Evolutionary conservation across 2,329 filamentous ascomycete genomes (phyloP), one percentile per base, ranked within the genome.

Genomic region (Verticillium alfalfae): DNA sequence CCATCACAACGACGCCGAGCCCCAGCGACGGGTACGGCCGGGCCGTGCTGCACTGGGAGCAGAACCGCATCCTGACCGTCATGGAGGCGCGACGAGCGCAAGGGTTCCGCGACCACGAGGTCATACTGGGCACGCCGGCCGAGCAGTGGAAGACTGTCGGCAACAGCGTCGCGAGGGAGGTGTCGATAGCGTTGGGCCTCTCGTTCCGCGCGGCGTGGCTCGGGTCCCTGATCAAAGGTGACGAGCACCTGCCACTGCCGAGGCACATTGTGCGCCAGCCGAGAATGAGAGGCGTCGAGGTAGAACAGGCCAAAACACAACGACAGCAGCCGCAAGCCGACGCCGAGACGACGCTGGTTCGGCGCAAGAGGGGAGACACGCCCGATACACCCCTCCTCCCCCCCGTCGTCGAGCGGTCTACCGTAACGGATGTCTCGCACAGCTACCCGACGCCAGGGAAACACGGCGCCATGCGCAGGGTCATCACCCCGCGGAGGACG

Each of bases 151-250:
- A 81, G 60, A 84, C 91, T 22, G 79, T 93, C 0, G 92, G 92
- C 0, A 96, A 96, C 71, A 91, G 88, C 34, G 91, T 96, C 0
- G 85, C 90, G 2, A 78, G 90, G 9, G 83, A 85, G 31, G 83
- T 91, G 1, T 84, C 90, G 0, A 72, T 92, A 18, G 85, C 86
- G 0, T 71, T 93, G 1, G 91, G 91, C 0, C 68, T 90, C 5
- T 77, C 81, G 10, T 75, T 93, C 13, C 78, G 88, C 8, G 81
- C 88, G 64, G 88, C 88, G 0, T 86, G 76, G 74, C 67, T 74
- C 5, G 77, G 75, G 0, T 73, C 73, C 2, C 64, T 79, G 18
- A 31, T 64, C 2, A 62, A 64, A 22, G 63, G 58, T 15, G 65
- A 64, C 10, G 65, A 63, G 39, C 54, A 52, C 4, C 57, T 18